Base-by-base conservation (phyloP, 2,329 filamentous ascomycete species). In the Ceratocystis alfenasii region DNA sequence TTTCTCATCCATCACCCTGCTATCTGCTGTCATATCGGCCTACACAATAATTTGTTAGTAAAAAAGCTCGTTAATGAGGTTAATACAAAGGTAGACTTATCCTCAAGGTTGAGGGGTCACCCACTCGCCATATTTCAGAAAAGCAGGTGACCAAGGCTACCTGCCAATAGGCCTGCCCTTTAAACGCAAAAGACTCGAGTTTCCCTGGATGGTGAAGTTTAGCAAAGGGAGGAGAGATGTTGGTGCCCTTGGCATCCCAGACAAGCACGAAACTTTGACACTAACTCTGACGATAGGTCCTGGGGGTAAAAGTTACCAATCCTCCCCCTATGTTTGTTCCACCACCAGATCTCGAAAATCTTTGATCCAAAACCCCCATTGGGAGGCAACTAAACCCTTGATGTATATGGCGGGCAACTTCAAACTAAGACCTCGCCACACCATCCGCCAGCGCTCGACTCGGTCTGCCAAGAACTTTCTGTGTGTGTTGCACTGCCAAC, bases 181-280 rank as follows among this genome's bases (percentile, higher is more conserved):
- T 59, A 30, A 36, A 59, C 55, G 28, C 15, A 59, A 8, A 59
- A 59, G 55, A 59, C 55, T 59, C 55, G 33, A 59, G 55, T 25
- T 33, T 59, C 7, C 28, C 28, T 8, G n/a, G 7, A 36, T 20
- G 28, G 55, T n/a, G 15, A 36, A 17, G 17, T 1, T 3, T 7
- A 20, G 20, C 55, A 36, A n/a, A 33, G 15, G 30, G 5, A 12
- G 17, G 5, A 33, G 28, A 59, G 36, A 4, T 41, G 30, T 17
- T n/a, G 55, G 55, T 8, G 55, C 28, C n/a, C 50, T 65, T 65
- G 63, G 41, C 41, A 59, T 66, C 69, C 78, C 82, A 79, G 89
- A 93, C 89, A 92, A 93, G 90, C 83, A 81, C 89, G 79, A 90
- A 86, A 80, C 90, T 91, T 90, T 95, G 90, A 95, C 87, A 79